Base-by-base conservation (phyloP, 441 rosid genomes). In the Gossypium gossypioides region DNA sequence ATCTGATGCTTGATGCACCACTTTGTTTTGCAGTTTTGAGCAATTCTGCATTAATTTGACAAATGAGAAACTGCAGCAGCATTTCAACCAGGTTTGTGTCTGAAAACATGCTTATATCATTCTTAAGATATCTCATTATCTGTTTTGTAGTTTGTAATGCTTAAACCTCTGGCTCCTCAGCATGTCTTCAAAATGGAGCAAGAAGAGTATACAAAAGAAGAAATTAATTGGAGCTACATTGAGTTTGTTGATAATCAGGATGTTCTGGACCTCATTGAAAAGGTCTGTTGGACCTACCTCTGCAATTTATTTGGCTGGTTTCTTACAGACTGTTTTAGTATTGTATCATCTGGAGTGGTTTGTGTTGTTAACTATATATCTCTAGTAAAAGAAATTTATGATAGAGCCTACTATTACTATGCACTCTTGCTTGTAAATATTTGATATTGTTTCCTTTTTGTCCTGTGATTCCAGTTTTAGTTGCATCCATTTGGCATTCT, bases 151-250 rank as follows among this genome's bases (percentile, higher is more conserved):
- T 69, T 57, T 52, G 19, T 79, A 37, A 73, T 37, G 44, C 54
- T 42, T 58, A 72, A 74, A 25, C 57, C 22, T 77, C 7, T 77
- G 59, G 67, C 68, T 73, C 64, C 60, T 73, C 93, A 94, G 99
- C 99, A 94, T 73, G 99, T 94, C 75, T 94, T 94, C 81, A 94
- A 94, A 84, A 91, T 91, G 98, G 98, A 94, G 84, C 98, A 94
- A 91, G 97, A 94, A 77, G 98, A 90, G 78, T 90, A 94, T 86
- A 91, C 85, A 44, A 94, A 90, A 77, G 99, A 94, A 82, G 90
- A 88, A 84, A 94, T 92, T 79, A 75, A 90, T 78, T 94, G 99
- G 97, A 94, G 99, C 88, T 94, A 94, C 83, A 94, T 94, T 63
- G 99, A 92, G 6, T 94, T 92, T 79, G 92, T 94, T 21, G 99